These are phyloP conservation scores for Xylaria sp. DNA, from an alignment of 2,329 filamentous ascomycete genomes.

Conservation along the genomic window DNA sequence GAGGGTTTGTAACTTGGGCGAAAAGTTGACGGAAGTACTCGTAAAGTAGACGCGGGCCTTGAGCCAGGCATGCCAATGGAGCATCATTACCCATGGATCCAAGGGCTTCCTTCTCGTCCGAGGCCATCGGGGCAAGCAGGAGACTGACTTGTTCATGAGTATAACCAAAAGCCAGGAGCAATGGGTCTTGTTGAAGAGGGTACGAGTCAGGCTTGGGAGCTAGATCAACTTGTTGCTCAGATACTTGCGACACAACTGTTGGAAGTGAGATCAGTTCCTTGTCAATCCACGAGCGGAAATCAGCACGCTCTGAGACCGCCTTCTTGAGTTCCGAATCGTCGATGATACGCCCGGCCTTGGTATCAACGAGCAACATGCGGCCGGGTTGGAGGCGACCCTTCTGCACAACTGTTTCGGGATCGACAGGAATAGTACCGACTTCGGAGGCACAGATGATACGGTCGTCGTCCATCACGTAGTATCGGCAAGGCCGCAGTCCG, in stretches of 20 bases:
- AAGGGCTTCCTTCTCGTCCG: constrained; percentile 94
- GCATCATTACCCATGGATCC: constrained; percentile 99
- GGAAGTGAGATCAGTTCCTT: constrained; percentile 83
- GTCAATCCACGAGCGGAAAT: constrained; percentile 89
- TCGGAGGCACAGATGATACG: constrained; percentile 97
- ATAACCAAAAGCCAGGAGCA: constrained; percentile 88
- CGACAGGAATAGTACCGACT: constrained; percentile 89
- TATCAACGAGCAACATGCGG: constrained; percentile 95
- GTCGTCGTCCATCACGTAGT: constrained; percentile 96
- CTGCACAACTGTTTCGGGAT: constrained; percentile 86
- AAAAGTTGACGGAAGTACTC: constrained; percentile 99
- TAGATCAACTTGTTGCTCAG: constrained; percentile 66
- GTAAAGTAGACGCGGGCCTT: constrained; percentile 84
- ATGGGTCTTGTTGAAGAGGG: constrained; percentile 80
- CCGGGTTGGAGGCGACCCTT: constrained; percentile 94
- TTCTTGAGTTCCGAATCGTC: constrained; percentile 91
- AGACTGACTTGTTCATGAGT: constrained; percentile 94
- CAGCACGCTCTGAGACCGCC: constrained; percentile 82
- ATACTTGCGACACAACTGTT: constrained; percentile 69
- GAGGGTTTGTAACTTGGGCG: constrained; percentile 96
- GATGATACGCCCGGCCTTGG: constrained; percentile 85
- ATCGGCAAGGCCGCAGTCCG: constrained; percentile 91
- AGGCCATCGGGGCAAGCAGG: constrained; percentile 92
- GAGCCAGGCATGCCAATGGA: constrained; percentile 88
- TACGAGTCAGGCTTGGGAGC: constrained; percentile 69